phyloP scores from a whole-genome alignment of 176 grass and related monocot genomes.

The Cymbopogon citratus region DNA sequence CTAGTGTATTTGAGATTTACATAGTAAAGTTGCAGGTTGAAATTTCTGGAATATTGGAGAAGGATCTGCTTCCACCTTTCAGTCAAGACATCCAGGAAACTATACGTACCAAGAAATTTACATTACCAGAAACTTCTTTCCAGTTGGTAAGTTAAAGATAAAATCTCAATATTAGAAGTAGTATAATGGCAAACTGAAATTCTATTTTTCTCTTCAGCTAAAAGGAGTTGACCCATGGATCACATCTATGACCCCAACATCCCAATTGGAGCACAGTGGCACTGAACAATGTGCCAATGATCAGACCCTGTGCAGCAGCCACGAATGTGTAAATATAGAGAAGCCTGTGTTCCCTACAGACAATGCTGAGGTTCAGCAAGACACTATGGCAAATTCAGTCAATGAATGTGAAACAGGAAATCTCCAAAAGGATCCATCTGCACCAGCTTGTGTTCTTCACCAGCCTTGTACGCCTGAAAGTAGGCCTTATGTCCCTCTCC shows the following conservation, averaged over 20 bases:
- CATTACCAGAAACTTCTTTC: constrained; percentile 33
- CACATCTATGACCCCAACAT: too few species aligned
- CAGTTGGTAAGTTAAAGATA: constrained; percentile 32
- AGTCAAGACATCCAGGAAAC: constrained; percentile 25
- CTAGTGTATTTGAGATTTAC: constrained; percentile 13
- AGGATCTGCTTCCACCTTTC: constrained; percentile 26
- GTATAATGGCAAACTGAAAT: neutral
- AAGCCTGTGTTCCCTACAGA: constrained; percentile 10
- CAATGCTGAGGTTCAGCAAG: constrained; percentile 23
- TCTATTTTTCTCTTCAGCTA: constrained; percentile 29
- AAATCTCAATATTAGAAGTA: neutral
- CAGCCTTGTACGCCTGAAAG: neutral
- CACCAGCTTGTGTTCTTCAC: neutral
- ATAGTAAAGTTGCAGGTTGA: constrained; percentile 33
- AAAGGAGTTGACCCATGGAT: constrained; percentile 10
- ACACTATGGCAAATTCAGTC: constrained; percentile 1
- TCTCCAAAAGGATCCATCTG: neutral
- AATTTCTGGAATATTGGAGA: constrained; percentile 31
- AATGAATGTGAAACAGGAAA: constrained; percentile 7
- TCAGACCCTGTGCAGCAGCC: constrained; percentile 5
- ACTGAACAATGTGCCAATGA: neutral
- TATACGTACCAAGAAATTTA: constrained; percentile 28
- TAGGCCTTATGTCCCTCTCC: neutral
- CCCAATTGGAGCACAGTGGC: too few species aligned
- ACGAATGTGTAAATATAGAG: constrained; percentile 13